Conservation (phyloP, 108 stramenopile species). For the Epithemia pelagica region DNA sequence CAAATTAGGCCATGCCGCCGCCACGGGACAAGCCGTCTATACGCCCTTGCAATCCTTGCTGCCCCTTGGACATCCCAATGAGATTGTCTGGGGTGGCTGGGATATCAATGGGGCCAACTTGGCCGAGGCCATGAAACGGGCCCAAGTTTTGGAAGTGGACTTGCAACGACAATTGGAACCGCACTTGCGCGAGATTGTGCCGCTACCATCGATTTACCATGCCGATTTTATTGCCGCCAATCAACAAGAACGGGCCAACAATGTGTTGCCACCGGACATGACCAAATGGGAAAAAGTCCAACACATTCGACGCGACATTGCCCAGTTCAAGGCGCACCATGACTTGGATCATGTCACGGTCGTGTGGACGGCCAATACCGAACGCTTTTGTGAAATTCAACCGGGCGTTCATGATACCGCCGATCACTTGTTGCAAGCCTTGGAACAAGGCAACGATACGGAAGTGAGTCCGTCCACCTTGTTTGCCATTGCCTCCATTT, state of each 20-base stretch:
- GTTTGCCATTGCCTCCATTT: slow-evolving; percentile 93
- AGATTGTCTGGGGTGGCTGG: slow-evolving; percentile 97
- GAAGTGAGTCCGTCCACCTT: slow-evolving; percentile 95
- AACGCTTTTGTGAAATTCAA: slow-evolving; percentile 90
- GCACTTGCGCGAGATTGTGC: slow-evolving; percentile 84
- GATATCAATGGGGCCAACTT: slow-evolving; percentile 90
- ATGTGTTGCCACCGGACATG: slow-evolving; percentile 86
- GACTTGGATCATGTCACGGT: slow-evolving; percentile 90
- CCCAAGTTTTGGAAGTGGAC: slow-evolving; percentile 85
- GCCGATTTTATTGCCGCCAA: slow-evolving; percentile 98
- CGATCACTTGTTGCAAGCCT: slow-evolving; percentile 77
- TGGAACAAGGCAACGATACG: slow-evolving; percentile 82
- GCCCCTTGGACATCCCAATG: slow-evolving; percentile 91
- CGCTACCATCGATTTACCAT: slow-evolving; percentile 90
- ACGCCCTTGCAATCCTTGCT: slow-evolving; percentile 88
- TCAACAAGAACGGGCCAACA: slow-evolving; percentile 93
- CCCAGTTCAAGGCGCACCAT: slow-evolving; percentile 83
- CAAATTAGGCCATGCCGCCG: slow-evolving; percentile 77
- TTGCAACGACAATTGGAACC: slow-evolving; percentile 90
- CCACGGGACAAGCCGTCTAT: slow-evolving; percentile 76
- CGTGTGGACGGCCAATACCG: slow-evolving; percentile 98
- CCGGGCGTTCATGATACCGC: slow-evolving; percentile 94
- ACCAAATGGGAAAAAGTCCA: slow-evolving; percentile 95
- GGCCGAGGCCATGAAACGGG: slow-evolving; percentile 89
- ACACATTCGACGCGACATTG: slow-evolving; percentile 86